Evolutionary conservation across 1,284 basidiomycete species (phyloP).

Genomic region (Rhodotorula mucilaginosa): DNA sequence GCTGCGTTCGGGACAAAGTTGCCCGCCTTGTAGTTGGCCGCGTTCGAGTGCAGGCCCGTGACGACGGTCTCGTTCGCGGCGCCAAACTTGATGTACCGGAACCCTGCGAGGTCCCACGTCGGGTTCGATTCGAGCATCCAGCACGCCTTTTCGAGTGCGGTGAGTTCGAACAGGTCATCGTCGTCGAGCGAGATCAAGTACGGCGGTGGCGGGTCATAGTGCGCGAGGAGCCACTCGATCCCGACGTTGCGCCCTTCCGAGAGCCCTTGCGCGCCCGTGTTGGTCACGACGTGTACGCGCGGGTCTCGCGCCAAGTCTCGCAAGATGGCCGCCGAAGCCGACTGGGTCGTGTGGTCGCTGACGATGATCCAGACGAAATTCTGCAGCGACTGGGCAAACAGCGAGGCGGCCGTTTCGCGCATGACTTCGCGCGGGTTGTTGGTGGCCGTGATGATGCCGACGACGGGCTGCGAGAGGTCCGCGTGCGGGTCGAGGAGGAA

Average conservation of each 20-base stretch:
- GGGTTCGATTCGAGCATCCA: slow-evolving; percentile 41
- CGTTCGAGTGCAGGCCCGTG: slow-evolving; percentile 36
- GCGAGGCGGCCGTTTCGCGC: slow-evolving; percentile 28
- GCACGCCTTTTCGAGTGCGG: slow-evolving; percentile 39
- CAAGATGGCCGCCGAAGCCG: slow-evolving; percentile 12
- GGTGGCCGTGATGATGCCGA: slow-evolving; percentile 39
- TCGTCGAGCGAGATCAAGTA: slow-evolving; percentile 38
- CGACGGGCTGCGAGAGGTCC: slow-evolving; percentile 21
- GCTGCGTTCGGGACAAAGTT: slow-evolving; percentile 42
- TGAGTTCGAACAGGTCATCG: slow-evolving; percentile 41
- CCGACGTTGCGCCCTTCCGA: slow-evolving; percentile 34
- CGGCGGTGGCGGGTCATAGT: slow-evolving; percentile 12
- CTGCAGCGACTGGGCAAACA: slow-evolving; percentile 39
- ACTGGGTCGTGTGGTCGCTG: slow-evolving; percentile 34
- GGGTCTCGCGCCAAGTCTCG: slow-evolving; percentile 25
- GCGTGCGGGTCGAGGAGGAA: slow-evolving; percentile 32
- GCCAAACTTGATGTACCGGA: slow-evolving; percentile 40
- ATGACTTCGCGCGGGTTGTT: slow-evolving; percentile 35
- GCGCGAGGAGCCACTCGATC: slow-evolving; percentile 22
- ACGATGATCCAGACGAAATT: slow-evolving; percentile 40
- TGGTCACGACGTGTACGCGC: slow-evolving; percentile 32
- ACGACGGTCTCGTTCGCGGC: slow-evolving; percentile 37
- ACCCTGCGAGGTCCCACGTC: slow-evolving; percentile 39
- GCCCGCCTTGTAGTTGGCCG: slow-evolving; percentile 27
- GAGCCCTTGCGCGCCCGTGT: slow-evolving; percentile 27